Percentiles rank a stretch among this genome's conserved stretches.
Conservation (phyloP, 768 basidiomycete genomes). For the Russula earlei region DNA sequence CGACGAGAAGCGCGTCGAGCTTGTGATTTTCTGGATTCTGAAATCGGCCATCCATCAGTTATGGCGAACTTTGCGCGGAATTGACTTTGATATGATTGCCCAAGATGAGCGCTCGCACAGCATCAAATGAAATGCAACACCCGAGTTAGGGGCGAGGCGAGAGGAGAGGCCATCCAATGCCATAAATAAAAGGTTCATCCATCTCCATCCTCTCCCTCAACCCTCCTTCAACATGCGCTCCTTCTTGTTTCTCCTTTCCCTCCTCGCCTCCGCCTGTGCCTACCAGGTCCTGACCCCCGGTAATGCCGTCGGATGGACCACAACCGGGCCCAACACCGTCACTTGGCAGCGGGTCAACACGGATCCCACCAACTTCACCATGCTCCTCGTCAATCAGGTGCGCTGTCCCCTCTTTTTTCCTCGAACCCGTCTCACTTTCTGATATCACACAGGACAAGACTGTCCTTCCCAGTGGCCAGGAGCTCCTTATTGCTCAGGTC, state of each 20-base stretch:
- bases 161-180: no score
- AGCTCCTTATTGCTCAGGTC: conserved; percentile 51
- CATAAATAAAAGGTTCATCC: no score
- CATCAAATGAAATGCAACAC: no score
- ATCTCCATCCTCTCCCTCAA: background rate
- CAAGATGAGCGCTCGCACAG: background rate
- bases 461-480: conserved; percentile 9
- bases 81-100: no score
- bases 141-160: no score
- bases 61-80: background rate
- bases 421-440: background rate
- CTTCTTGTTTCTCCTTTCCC: conserved; percentile 33
- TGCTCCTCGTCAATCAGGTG: conserved; percentile 53
- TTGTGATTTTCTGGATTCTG: background rate
- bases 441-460: background rate
- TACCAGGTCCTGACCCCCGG: conserved; percentile 41
- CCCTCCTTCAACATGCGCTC: conserved; percentile 32
- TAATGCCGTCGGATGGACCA: conserved; percentile 42
- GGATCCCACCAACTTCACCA: conserved; percentile 60
- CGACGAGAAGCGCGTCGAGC: no score
- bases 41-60: no score
- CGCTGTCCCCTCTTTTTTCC: conserved; percentile 15
- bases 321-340: conserved; percentile 40
- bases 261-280: conserved; percentile 46
- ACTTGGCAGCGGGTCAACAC: conserved; percentile 58